These are phyloP conservation scores for Exutisphaerella laricina DNA, from an alignment of 2,329 filamentous ascomycete genomes.

Conservation along the genomic window DNA sequence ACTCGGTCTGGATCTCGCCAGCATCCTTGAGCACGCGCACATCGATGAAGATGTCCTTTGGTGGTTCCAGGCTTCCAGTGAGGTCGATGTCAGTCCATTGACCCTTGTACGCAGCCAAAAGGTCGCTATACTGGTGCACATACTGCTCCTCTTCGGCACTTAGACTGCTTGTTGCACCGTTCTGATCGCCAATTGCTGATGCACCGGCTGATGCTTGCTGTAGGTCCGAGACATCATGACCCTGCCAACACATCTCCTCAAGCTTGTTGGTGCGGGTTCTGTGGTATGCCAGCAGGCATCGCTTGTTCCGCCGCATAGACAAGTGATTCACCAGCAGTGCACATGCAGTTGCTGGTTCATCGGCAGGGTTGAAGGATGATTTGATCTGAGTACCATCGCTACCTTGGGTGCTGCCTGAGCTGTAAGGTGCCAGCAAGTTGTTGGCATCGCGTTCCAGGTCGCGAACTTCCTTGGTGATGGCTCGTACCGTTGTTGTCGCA, in stretches of 20 bases:
- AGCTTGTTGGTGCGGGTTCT: slow-evolving; percentile 83
- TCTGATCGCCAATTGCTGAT: slow-evolving; percentile 28
- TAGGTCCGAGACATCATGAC: slow-evolving; percentile 72
- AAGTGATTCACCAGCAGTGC: slow-evolving; percentile 89
- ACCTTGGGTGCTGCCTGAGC: slow-evolving; percentile 39
- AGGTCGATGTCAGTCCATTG: slow-evolving; percentile 98
- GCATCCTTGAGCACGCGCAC: slow-evolving; percentile 94
- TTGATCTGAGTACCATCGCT: slow-evolving; percentile 39
- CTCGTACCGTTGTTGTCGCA: slow-evolving; percentile 83
- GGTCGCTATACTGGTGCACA: slow-evolving; percentile 81
- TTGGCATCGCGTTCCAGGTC: slow-evolving; percentile 84
- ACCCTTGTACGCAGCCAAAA: slow-evolving; percentile 93
- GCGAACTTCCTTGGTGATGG: slow-evolving; percentile 82
- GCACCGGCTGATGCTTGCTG: slow-evolving; percentile 47
- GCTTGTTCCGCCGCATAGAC: slow-evolving; percentile 92
- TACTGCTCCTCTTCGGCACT: slow-evolving; percentile 98
- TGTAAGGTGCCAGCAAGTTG: slow-evolving; percentile 73
- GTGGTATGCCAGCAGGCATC: slow-evolving; percentile 91
- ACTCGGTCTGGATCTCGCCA: slow-evolving; percentile 98
- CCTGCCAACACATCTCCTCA: slow-evolving; percentile 90
- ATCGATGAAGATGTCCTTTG: slow-evolving; percentile 94
- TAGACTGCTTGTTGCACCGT: slow-evolving; percentile 40
- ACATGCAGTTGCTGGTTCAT: slow-evolving; percentile 78
- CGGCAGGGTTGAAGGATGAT: slow-evolving; percentile 76
- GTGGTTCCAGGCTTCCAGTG: slow-evolving; percentile 87